These are phyloP conservation scores for Prunus yedoensis DNA, from an alignment of 331 rosid genomes.

Conservation along the genomic window DNA sequence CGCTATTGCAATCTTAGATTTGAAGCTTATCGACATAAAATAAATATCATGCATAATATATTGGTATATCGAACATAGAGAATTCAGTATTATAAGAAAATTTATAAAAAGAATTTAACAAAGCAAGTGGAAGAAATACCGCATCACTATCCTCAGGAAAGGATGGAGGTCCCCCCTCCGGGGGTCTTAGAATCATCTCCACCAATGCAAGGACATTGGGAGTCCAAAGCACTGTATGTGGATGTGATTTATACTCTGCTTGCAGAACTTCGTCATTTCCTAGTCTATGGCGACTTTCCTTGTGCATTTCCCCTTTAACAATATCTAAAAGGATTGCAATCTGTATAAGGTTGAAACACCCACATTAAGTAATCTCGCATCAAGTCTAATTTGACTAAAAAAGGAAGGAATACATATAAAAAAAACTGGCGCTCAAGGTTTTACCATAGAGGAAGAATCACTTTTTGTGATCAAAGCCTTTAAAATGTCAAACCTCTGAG, in stretches of 20 bases:
- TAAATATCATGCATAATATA: not conserved
- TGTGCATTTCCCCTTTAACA: slow-evolving; percentile 61
- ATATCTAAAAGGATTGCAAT: slow-evolving; percentile 77
- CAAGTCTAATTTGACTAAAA: slow-evolving; percentile 4
- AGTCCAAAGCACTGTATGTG: slow-evolving; percentile 48
- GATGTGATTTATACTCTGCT: slow-evolving; percentile 20
- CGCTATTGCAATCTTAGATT: not conserved
- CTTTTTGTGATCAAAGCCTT: slow-evolving; percentile 65
- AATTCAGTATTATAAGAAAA: not conserved
- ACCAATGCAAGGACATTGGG: slow-evolving; percentile 62
- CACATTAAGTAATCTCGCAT: slow-evolving; percentile 23
- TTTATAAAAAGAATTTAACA: not conserved
- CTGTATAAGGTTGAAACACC: slow-evolving; percentile 38
- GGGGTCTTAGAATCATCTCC: slow-evolving; percentile 68
- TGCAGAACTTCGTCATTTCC: slow-evolving; percentile 25
- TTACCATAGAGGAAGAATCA: slow-evolving; percentile 87
- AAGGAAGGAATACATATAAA: not conserved
- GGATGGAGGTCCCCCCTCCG: slow-evolving; percentile 85
- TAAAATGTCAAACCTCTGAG: slow-evolving; percentile 69
- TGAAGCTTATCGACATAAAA: not conserved
- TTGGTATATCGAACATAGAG: not conserved
- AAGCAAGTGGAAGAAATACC: slow-evolving; percentile 45
- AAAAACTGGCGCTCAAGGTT: slow-evolving; percentile 21
- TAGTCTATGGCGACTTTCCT: slow-evolving; percentile 37
- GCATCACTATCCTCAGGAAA: slow-evolving; percentile 81